phyloP scores from a whole-genome alignment of 1,139 yeast genomes.

The Saccharomycopsis hybrid region DNA sequence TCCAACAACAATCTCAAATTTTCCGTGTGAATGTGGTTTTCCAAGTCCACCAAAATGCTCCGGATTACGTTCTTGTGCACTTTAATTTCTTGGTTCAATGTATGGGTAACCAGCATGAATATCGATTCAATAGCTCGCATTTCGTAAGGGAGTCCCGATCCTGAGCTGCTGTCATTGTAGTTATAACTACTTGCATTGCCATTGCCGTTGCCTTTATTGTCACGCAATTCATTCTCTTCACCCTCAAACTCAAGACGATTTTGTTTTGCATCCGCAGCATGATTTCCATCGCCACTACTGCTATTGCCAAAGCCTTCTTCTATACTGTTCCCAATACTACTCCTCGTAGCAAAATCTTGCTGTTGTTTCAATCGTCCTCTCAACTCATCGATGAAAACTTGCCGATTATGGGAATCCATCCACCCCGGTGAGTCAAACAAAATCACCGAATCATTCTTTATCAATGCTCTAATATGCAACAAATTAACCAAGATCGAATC shows the following conservation, averaged over 20 bases:
- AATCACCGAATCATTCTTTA: constrained; percentile 44
- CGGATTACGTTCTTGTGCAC: constrained; percentile 40
- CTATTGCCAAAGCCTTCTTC: too few species aligned
- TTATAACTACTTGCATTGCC: too few species aligned
- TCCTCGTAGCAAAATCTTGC: too few species aligned
- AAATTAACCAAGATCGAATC: constrained; percentile 59
- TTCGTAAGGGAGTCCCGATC: constrained; percentile 35
- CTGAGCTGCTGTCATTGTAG: too few species aligned
- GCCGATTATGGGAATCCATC: constrained; percentile 34
- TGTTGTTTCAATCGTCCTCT: constrained; percentile 38
- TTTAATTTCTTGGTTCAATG: constrained; percentile 46
- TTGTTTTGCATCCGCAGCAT: too few species aligned
- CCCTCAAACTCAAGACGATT: too few species aligned
- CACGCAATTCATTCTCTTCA: too few species aligned
- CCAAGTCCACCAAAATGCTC: constrained; percentile 54
- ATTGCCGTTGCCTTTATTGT: too few species aligned
- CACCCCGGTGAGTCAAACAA: constrained; percentile 56
- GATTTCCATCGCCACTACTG: too few species aligned
- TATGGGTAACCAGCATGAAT: constrained; percentile 49
- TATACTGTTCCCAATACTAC: too few species aligned
- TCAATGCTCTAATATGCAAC: constrained; percentile 62
- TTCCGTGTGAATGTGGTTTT: constrained; percentile 62
- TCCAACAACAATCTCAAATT: constrained; percentile 60
- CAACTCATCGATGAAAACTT: constrained; percentile 45
- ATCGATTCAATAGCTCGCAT: constrained; percentile 52